Evolutionary conservation across 345 rosid species (phyloP).

Genomic region (Rubroshorea leprosula): DNA sequence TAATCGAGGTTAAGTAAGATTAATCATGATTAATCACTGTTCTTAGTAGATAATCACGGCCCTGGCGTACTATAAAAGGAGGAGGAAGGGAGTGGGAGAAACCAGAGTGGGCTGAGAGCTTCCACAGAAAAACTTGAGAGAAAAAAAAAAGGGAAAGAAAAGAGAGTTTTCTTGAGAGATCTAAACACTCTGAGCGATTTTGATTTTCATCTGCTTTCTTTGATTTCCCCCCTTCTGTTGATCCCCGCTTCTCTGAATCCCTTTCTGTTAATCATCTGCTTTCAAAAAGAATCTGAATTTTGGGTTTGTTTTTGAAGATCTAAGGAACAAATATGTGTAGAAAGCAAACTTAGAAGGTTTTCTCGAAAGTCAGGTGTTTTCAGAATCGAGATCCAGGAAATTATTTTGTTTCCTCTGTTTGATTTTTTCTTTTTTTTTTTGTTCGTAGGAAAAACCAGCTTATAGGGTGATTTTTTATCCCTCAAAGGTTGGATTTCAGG

Average conservation of each 20-base stretch:
- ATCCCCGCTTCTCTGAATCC: conserved; percentile 62
- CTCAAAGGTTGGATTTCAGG: conserved; percentile 36
- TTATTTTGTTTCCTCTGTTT: background rate
- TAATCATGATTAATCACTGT: background rate
- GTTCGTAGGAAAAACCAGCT: conserved; percentile 26
- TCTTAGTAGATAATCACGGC: background rate
- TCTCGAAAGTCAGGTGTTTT: conserved; percentile 63
- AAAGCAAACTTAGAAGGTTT: conserved; percentile 55
- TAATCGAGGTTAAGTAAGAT: no score
- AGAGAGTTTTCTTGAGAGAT: conserved; percentile 5
- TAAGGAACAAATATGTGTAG: background rate
- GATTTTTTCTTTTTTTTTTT: background rate
- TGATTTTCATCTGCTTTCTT: background rate
- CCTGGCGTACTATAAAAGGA: background rate
- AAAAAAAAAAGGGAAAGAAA: background rate
- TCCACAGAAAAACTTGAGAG: background rate
- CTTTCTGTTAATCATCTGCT: conserved; percentile 80
- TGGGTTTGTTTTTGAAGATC: conserved; percentile 37
- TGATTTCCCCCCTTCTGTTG: conserved; percentile 27
- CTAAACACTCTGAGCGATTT: conserved; percentile 4
- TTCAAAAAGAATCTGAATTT: conserved; percentile 40
- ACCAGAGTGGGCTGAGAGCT: background rate
- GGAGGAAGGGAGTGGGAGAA: background rate
- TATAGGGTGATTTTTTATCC: conserved; percentile 66
- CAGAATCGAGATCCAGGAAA: conserved; percentile 72